These are phyloP conservation scores for Durusdinium trenchii DNA, from an alignment of 73 alveolate genomes.

Conservation along the genomic window DNA sequence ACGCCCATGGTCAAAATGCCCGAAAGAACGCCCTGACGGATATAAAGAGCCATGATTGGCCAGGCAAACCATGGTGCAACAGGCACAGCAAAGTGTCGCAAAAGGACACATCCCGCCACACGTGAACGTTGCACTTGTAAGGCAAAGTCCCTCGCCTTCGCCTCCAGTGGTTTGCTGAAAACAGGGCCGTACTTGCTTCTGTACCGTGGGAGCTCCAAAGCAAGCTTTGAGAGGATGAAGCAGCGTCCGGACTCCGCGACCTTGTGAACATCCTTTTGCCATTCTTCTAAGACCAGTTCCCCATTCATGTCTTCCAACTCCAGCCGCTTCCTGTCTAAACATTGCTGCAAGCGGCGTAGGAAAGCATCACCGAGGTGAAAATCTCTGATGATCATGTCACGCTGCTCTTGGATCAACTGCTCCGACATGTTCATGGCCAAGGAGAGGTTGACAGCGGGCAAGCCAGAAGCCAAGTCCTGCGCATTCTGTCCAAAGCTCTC, in stretches of 20 bases:
- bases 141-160: slow-evolving; percentile 73
- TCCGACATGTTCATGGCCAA: slow-evolving; percentile 41
- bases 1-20: slow-evolving; percentile 71
- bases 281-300: slow-evolving; percentile 30
- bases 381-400: slow-evolving; percentile 44
- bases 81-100: slow-evolving; percentile 61
- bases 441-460: slow-evolving; percentile 52
- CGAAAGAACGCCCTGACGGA: slow-evolving; percentile 57
- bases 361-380: background rate
- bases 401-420: slow-evolving; percentile 64
- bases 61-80: slow-evolving; percentile 66
- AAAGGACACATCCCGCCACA: slow-evolving; percentile 78
- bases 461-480: slow-evolving; percentile 54
- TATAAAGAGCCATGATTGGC: slow-evolving; percentile 33
- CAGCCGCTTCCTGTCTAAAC: slow-evolving; percentile 50
- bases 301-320: slow-evolving; percentile 39
- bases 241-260: slow-evolving; percentile 63
- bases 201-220: background rate
- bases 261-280: slow-evolving; percentile 55
- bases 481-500: slow-evolving; percentile 38
- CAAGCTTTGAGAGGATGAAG: slow-evolving; percentile 55
- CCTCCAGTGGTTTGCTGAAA: slow-evolving; percentile 48
- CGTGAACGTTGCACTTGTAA: slow-evolving; percentile 78
- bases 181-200: slow-evolving; percentile 6
- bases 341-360: slow-evolving; percentile 43